Percentiles rank a stretch among this genome's conserved stretches.
Evolutionary conservation across 2,329 filamentous ascomycete species (phyloP).

Genomic region (Aspergillus japonicus): DNA sequence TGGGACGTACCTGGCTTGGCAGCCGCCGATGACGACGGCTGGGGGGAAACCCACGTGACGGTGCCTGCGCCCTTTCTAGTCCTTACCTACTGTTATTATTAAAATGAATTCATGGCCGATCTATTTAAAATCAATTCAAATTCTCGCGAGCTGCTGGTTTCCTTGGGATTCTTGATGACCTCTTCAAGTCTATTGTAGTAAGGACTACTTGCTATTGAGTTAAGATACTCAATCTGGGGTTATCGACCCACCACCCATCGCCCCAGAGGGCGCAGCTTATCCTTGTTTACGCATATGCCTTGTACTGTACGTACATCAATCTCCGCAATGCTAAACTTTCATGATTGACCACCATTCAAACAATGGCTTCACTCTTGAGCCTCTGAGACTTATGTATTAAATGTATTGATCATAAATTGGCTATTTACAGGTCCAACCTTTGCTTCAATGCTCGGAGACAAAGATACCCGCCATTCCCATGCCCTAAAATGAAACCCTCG

Average conservation of each 20-base stretch:
- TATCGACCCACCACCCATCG: background rate
- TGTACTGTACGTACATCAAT: no score
- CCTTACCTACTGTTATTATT: background rate
- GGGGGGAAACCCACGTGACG: constrained; percentile 8
- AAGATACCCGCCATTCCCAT: constrained; percentile 87
- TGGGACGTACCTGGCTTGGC: constrained; percentile 12
- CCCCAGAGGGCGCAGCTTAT: background rate
- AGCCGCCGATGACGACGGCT: constrained; percentile 2
- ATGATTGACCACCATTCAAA: no score
- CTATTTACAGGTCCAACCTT: constrained; percentile 5
- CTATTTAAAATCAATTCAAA: background rate
- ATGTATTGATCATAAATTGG: background rate
- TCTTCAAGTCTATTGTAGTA: background rate
- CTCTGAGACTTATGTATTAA: background rate
- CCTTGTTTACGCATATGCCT: background rate
- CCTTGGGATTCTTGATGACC: background rate
- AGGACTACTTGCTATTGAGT: background rate
- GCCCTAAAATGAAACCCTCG: constrained; percentile 26
- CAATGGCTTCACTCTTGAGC: background rate
- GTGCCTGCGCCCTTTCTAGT: background rate
- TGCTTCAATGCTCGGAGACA: constrained; percentile 71
- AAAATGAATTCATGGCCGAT: background rate
- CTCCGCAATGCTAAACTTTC: no score
- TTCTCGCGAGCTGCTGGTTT: background rate
- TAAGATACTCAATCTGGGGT: background rate